Percentiles rank a stretch among this genome's conserved stretches.
Evolutionary conservation across 441 rosid species (phyloP).

Genomic region (Gossypium davidsonii): DNA sequence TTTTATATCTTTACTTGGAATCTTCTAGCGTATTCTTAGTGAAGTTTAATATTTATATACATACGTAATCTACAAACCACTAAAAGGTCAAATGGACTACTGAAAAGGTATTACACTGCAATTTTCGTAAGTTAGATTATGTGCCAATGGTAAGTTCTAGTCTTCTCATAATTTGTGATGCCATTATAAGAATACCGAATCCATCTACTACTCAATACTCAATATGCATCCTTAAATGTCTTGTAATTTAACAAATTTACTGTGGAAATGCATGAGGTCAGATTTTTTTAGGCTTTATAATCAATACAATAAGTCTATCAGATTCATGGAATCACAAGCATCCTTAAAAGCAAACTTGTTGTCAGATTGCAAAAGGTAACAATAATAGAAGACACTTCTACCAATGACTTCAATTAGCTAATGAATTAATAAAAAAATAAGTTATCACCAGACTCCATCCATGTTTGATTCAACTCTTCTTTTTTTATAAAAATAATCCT

Average conservation of each 20-base stretch:
- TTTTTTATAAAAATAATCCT: too few relatives aligned
- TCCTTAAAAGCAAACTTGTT: not conserved
- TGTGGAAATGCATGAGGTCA: not conserved
- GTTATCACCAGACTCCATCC: slow-evolving; percentile 92
- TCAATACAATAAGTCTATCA: not conserved
- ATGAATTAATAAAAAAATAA: not conserved
- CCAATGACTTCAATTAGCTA: slow-evolving; percentile 8
- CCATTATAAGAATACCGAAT: not conserved
- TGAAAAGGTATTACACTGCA: not conserved
- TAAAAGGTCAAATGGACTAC: slow-evolving; percentile 5
- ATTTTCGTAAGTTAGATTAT: slow-evolving; percentile 1
- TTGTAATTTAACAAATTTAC: not conserved
- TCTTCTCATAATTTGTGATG: not conserved
- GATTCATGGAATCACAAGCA: not conserved
- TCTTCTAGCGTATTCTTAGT: not conserved
- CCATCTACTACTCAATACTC: not conserved
- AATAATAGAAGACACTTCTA: not conserved
- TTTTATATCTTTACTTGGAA: not conserved
- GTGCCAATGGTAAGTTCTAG: not conserved
- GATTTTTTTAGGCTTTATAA: not conserved
- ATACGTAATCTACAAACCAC: not conserved
- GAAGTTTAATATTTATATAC: not conserved
- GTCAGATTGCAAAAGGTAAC: not conserved
- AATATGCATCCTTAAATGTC: slow-evolving; percentile 1
- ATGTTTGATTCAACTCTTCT: slow-evolving; percentile 59